phyloP scores from a whole-genome alignment of 176 grass and related monocot genomes.

The Oryza longistaminata region DNA sequence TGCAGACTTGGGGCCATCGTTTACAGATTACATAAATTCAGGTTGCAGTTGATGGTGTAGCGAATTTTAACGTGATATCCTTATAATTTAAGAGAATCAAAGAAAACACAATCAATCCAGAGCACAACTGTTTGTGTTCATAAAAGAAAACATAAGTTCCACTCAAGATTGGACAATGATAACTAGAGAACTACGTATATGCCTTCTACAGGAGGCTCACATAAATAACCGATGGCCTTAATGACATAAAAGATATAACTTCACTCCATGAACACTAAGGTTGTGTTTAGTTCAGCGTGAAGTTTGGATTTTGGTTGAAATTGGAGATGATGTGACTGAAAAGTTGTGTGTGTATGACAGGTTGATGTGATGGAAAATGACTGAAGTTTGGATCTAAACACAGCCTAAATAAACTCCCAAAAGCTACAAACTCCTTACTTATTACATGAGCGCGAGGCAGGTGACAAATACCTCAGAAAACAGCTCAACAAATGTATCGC shows the following conservation, averaged over 20 bases:
- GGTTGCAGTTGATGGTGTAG: not conserved
- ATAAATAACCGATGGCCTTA: conserved; percentile 76
- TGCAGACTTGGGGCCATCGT: not conserved
- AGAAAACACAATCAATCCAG: no score
- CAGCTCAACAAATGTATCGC: conserved; percentile 73
- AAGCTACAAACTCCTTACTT: conserved; percentile 71
- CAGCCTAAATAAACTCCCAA: conserved; percentile 85
- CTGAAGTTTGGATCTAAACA: no score
- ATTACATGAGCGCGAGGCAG: conserved; percentile 88
- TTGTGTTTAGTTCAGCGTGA: no score
- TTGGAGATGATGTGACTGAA: no score
- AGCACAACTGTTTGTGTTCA: no score
- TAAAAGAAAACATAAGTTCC: not conserved
- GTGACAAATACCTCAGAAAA: conserved; percentile 88
- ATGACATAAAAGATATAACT: conserved; percentile 83
- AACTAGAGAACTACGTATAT: not conserved
- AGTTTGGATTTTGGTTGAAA: no score
- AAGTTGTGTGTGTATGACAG: no score
- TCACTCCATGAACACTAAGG: conserved; percentile 93
- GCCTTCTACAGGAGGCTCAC: conserved; percentile 94
- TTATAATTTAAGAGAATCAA: not conserved
- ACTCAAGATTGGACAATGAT: not conserved
- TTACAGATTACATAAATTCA: not conserved
- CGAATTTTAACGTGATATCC: not conserved
- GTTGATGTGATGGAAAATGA: no score